These are phyloP conservation scores for Aphanomyces euteiches DNA, from an alignment of 352 stramenopile genomes.

Conservation along the genomic window DNA sequence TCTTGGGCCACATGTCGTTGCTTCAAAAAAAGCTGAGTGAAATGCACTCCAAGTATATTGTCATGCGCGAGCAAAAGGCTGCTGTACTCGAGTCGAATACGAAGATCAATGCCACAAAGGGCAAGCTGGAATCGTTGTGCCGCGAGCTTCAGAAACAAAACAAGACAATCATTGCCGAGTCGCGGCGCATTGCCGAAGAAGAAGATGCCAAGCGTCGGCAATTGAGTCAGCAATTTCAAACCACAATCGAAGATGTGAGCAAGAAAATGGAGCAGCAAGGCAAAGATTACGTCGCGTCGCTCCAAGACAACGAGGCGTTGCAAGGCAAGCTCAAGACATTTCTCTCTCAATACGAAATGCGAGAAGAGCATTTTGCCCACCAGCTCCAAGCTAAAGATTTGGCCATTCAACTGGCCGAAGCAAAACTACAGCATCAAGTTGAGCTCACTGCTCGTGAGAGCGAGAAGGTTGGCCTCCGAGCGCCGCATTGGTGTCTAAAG, in stretches of 20 bases:
- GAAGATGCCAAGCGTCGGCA: conserved; percentile 76
- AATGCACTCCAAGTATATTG: conserved; percentile 71
- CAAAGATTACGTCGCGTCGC: conserved; percentile 75
- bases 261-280: conserved; percentile 85
- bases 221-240: conserved; percentile 75
- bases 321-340: conserved; percentile 82
- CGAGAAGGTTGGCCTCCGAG: conserved; percentile 38
- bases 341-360: conserved; percentile 70
- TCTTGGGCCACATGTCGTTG: conserved; percentile 35
- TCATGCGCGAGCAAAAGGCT: conserved; percentile 68
- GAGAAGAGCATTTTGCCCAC: conserved; percentile 79
- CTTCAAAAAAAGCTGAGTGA: conserved; percentile 82
- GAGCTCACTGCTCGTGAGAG: conserved; percentile 65
- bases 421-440: conserved; percentile 74
- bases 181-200: conserved; percentile 75
- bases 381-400: conserved; percentile 82
- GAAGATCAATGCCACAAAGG: conserved; percentile 62
- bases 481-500: background rate
- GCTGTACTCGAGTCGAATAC: conserved; percentile 8
- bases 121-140: conserved; percentile 80
- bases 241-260: conserved; percentile 84
- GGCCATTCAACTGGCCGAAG: conserved; percentile 71
- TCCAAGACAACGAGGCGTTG: conserved; percentile 83
- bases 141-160: conserved; percentile 85
- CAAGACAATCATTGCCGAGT: conserved; percentile 79